Percentiles rank a stretch among this genome's conserved stretches.
phyloP scores from a whole-genome alignment of 345 rosid species.

The Aquilaria sinensis region DNA sequence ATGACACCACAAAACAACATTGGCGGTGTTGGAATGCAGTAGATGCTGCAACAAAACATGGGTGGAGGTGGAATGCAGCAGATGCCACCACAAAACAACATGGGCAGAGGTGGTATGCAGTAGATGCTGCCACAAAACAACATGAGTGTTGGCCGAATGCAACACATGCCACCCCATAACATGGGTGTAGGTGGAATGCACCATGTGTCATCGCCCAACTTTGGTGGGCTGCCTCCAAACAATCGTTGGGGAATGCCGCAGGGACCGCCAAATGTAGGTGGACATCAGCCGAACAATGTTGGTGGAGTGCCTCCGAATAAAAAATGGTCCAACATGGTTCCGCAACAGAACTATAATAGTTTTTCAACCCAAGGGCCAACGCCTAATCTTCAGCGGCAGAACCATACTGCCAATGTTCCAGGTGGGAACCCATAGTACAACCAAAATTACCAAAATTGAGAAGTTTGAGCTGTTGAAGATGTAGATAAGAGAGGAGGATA shows the following conservation, averaged over 20 bases:
- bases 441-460: background rate
- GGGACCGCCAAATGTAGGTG: slow-evolving; percentile 4
- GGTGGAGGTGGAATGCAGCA: slow-evolving; percentile 14
- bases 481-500: slow-evolving; percentile 18
- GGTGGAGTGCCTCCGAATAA: slow-evolving; percentile 16
- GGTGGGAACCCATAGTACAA: slow-evolving; percentile 12
- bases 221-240: slow-evolving; percentile 13
- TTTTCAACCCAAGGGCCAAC: slow-evolving; percentile 17
- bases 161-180: slow-evolving; percentile 20
- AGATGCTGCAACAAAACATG: slow-evolving; percentile 20
- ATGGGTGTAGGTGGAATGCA: slow-evolving; percentile 11
- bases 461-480: background rate
- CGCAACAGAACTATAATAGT: slow-evolving; percentile 14
- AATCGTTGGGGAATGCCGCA: slow-evolving; percentile 18
- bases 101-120: slow-evolving; percentile 12
- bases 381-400: slow-evolving; percentile 16
- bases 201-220: background rate
- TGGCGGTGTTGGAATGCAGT: slow-evolving; percentile 2
- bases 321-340: slow-evolving; percentile 23
- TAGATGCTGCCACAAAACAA: slow-evolving; percentile 1
- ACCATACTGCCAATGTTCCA: slow-evolving; percentile 14
- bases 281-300: slow-evolving; percentile 13
- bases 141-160: slow-evolving; percentile 8
- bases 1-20: slow-evolving; percentile 12
- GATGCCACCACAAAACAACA: slow-evolving; percentile 19